These are phyloP conservation scores for Tylopilus cervinicoccineus DNA, from an alignment of 768 basidiomycete genomes.

Conservation along the genomic window DNA sequence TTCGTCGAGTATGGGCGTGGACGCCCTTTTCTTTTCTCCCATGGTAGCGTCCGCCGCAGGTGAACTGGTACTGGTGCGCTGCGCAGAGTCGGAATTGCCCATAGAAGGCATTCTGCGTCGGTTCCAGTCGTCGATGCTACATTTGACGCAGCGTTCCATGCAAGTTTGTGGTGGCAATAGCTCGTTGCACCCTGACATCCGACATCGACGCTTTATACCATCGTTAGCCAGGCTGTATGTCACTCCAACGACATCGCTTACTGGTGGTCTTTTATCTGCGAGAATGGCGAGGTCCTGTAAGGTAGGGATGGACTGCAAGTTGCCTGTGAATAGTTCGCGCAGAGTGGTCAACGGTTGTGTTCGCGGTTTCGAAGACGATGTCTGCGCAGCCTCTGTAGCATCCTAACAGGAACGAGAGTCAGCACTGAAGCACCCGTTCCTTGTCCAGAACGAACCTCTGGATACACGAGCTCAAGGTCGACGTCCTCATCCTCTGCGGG, in stretches of 20 bases:
- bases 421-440: background rate
- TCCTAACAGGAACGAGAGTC: slow-evolving; percentile 9
- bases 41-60: background rate
- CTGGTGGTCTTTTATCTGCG: background rate
- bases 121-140: slow-evolving; percentile 20
- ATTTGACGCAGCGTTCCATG: slow-evolving; percentile 19
- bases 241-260: background rate
- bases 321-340: background rate
- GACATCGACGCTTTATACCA: slow-evolving; percentile 15
- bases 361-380: background rate
- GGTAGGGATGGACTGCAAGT: slow-evolving; percentile 3
- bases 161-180: background rate
- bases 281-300: background rate
- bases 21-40: background rate
- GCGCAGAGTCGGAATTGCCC: background rate
- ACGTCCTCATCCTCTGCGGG: background rate
- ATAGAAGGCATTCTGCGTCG: background rate
- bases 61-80: background rate
- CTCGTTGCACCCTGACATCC: slow-evolving; percentile 13
- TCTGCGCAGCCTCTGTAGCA: background rate
- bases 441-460: slow-evolving; percentile 5
- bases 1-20: background rate
- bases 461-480: slow-evolving; percentile 18
- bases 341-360: background rate
- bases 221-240: background rate